Evolutionary conservation across 768 basidiomycete species (phyloP).

Genomic region (Tricholoma furcatifolium): DNA sequence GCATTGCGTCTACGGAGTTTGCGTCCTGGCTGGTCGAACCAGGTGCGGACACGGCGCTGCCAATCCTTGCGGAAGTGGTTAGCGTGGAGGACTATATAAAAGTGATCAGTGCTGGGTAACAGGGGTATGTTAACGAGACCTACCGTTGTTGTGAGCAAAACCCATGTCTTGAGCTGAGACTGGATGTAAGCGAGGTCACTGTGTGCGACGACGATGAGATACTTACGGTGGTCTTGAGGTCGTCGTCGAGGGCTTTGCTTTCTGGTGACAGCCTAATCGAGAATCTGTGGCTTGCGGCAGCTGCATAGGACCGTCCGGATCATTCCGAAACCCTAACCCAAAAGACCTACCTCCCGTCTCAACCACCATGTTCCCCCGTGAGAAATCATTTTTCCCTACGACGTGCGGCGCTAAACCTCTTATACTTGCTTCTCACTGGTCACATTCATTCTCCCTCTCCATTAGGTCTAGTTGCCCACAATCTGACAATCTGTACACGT

Average conservation of each 20-base stretch:
- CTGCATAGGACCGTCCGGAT: constrained; percentile 38
- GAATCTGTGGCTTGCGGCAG: constrained; percentile 39
- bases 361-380: background rate
- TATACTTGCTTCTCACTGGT: constrained; percentile 1
- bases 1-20: constrained; percentile 94
- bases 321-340: constrained; percentile 37
- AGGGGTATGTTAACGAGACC: constrained; percentile 19
- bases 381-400: background rate
- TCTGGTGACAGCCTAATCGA: constrained; percentile 22
- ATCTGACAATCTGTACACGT: constrained; percentile 4
- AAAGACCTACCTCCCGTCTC: background rate
- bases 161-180: constrained; percentile 61
- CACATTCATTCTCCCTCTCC: constrained; percentile 1
- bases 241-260: constrained; percentile 37
- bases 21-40: constrained; percentile 99
- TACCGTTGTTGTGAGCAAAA: constrained; percentile 80
- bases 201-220: constrained; percentile 7
- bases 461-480: constrained; percentile 1
- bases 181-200: constrained; percentile 16
- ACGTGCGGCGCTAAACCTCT: constrained; percentile 2
- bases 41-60: constrained; percentile 94
- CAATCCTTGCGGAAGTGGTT: constrained; percentile 99
- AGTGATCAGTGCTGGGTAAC: background rate
- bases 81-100: constrained; percentile 74
- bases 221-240: constrained; percentile 48